phyloP scores from a whole-genome alignment of 2,329 filamentous ascomycete species.

The Claviceps sorghi region DNA sequence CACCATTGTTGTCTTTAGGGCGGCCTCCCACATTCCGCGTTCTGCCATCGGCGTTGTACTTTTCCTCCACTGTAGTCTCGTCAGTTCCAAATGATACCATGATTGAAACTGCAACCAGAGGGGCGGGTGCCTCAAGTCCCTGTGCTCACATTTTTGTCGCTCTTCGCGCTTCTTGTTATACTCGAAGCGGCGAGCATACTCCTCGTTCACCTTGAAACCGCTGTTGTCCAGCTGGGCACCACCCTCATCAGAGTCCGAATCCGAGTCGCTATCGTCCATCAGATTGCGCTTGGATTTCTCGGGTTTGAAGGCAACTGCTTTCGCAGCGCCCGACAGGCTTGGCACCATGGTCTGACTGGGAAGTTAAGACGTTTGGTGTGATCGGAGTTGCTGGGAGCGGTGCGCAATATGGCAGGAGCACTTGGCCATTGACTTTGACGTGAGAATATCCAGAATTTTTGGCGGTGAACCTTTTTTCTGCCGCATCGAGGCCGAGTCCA shows the following conservation, averaged over 20 bases:
- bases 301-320: slow-evolving; percentile 10
- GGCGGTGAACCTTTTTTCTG: slow-evolving; percentile 17
- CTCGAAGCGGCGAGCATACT: slow-evolving; percentile 80
- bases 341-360: slow-evolving; percentile 7
- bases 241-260: slow-evolving; percentile 34
- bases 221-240: slow-evolving; percentile 23
- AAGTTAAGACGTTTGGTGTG: neutral
- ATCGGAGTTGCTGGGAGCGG: neutral
- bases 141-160: slow-evolving; percentile 46
- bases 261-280: slow-evolving; percentile 42
- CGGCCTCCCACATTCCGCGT: slow-evolving; percentile 11
- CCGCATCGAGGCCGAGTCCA: slow-evolving; percentile 7
- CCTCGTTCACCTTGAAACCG: slow-evolving; percentile 72
- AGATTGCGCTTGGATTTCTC: slow-evolving; percentile 31
- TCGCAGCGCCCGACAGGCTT: neutral
- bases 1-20: slow-evolving; percentile 17
- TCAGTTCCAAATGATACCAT: slow-evolving; percentile 4
- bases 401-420: neutral
- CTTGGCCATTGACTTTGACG: neutral
- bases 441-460: slow-evolving; percentile 14
- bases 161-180: slow-evolving; percentile 97
- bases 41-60: slow-evolving; percentile 44
- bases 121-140: neutral
- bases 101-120: neutral
- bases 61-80: slow-evolving; percentile 60